Evolutionary conservation across 2,329 filamentous ascomycete genomes (phyloP).

Genomic region (Sclerotiophoma versabilis): DNA sequence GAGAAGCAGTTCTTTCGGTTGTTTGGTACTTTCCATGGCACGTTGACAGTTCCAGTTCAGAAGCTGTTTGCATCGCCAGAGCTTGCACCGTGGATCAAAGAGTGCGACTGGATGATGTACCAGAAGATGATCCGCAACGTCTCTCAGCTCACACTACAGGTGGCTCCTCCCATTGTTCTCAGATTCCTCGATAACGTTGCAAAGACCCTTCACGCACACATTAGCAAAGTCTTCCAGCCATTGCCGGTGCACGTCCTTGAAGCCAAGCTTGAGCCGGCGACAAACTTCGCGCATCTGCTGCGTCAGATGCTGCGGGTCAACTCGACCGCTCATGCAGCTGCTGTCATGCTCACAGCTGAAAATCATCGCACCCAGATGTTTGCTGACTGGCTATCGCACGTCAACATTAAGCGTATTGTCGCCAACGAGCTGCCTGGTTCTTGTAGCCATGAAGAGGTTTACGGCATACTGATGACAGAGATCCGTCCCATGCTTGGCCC

Average conservation of each 20-base stretch:
- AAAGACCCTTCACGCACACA: conserved; percentile 78
- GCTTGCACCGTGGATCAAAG: conserved; percentile 90
- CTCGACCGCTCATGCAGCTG: conserved; percentile 89
- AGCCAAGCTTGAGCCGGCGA: conserved; percentile 87
- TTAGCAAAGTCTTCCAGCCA: conserved; percentile 82
- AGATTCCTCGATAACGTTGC: conserved; percentile 89
- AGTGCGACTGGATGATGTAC: conserved; percentile 95
- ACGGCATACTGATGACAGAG: conserved; percentile 64
- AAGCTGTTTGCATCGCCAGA: conserved; percentile 84
- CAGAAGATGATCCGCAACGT: conserved; percentile 96
- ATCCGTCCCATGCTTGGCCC: conserved; percentile 76
- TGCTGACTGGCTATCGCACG: conserved; percentile 78
- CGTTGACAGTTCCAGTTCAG: conserved; percentile 94
- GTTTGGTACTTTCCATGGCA: conserved; percentile 94
- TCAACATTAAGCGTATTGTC: conserved; percentile 64
- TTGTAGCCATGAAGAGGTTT: conserved; percentile 63
- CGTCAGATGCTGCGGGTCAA: conserved; percentile 91
- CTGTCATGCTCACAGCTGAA: conserved; percentile 87
- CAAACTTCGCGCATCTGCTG: conserved; percentile 84
- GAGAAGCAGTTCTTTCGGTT: conserved; percentile 96
- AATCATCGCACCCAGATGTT: conserved; percentile 96
- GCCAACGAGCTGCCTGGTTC: conserved; percentile 62
- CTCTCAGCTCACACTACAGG: conserved; percentile 85
- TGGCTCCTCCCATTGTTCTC: conserved; percentile 85
- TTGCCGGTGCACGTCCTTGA: conserved; percentile 85